phyloP scores from a whole-genome alignment of 2,329 filamentous ascomycete species.

The Shiraia bambusicola region DNA sequence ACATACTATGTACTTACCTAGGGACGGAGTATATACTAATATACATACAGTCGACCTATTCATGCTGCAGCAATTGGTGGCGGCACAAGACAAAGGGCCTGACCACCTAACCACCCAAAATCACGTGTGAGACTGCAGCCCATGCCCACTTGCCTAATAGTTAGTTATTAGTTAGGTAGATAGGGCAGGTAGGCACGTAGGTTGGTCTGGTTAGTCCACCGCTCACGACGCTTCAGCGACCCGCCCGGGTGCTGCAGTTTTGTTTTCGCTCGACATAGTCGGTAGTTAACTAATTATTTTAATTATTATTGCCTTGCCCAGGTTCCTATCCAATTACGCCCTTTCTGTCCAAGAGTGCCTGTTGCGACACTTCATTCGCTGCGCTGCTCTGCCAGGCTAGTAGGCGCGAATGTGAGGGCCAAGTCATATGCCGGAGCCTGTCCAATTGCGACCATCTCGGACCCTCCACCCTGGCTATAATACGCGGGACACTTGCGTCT shows the following conservation, averaged over 20 bases:
- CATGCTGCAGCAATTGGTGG: too few relatives aligned
- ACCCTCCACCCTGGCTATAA: conserved; percentile 31
- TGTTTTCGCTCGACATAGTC: neutral
- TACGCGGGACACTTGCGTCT: conserved; percentile 27
- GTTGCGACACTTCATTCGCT: conserved; percentile 33
- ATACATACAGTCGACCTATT: too few relatives aligned
- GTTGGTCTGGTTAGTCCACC: conserved; percentile 16
- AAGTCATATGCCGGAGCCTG: conserved; percentile 38
- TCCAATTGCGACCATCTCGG: conserved; percentile 32
- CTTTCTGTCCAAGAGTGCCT: conserved; percentile 9
- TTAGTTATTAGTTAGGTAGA: too few relatives aligned
- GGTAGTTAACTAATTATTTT: conserved; percentile 19
- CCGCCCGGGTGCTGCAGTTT: conserved; percentile 6
- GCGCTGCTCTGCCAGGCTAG: conserved; percentile 28
- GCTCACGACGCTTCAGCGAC: conserved; percentile 22
- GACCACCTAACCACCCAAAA: too few relatives aligned
- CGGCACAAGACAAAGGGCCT: too few relatives aligned
- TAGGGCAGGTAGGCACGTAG: too few relatives aligned
- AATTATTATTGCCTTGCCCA: conserved; percentile 12
- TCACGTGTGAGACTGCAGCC: too few relatives aligned
- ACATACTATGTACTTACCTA: too few relatives aligned
- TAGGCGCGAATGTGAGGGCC: conserved; percentile 38
- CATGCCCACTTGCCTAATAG: too few relatives aligned
- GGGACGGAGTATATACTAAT: too few relatives aligned
- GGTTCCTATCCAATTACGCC: conserved; percentile 5